Base-by-base conservation (phyloP, 345 rosid species). In the Microthlaspi erraticum region DNA sequence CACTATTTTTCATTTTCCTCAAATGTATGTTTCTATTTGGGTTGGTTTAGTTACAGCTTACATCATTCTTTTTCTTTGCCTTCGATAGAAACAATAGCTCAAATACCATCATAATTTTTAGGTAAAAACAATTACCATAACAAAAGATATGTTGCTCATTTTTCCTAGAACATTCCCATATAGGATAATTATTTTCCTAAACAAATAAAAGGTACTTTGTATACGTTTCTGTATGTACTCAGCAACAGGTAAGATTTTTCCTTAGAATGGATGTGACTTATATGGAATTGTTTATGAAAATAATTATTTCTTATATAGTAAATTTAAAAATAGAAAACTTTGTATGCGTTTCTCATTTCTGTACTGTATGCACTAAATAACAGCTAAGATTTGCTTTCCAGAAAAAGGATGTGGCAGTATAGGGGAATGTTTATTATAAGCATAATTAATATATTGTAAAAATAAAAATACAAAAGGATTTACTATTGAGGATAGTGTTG, bases 11-110 rank as follows among this genome's bases (percentile, higher is more conserved):
- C 10, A 59, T 66, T 58, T 59, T 12, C n/a, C 12, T 18, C 19
- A 5, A 39, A 13, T 66, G 68, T 66, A 5, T 51, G 72, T 59
- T 74, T 73, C 37, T 57, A 13, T 55, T 56, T 56, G 59, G 59
- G 36, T 73, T 49, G 54, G 14, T 66, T 66, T 64, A 17, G 66
- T 65, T 73, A 48, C 29, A 56, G 16, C 63, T 31, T 56, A 57
- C 42, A n/a, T 14, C 50, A 13, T 55, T 68, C n/a, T n/a, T n/a
- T 43, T 43, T 49, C 45, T 32, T 41, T 39, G 14, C 0, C 16
- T 34, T 36, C 6, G 34, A 10, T 53, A 11, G 59, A n/a, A n/a
- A 55, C 51, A 46, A 17, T 46, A 8, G 18, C 18, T 1, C 8
- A 46, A 46, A 17, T 17, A 17, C 6, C 18, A 43, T 13, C 4